Percentiles rank a stretch among this genome's conserved stretches.
Conservation (phyloP, 805 yeast species). For the Jamesozyma hellenica region DNA sequence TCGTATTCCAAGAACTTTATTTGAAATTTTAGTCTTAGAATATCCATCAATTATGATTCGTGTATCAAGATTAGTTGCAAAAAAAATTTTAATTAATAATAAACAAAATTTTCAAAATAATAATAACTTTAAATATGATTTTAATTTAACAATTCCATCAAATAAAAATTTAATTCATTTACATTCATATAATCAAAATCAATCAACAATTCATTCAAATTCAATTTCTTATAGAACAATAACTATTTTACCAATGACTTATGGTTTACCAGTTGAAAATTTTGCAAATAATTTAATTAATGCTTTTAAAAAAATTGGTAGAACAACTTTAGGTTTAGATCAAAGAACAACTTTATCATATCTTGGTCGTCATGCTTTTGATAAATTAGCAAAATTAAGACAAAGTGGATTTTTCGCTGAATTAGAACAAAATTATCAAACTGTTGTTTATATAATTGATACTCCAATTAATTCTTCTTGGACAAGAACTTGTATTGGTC, state of each 20-base stretch:
- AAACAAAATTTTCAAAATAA: conserved; percentile 6
- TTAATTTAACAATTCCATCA: conserved; percentile 27
- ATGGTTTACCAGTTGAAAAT: conserved; percentile 76
- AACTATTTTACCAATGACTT: conserved; percentile 68
- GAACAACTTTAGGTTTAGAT: conserved; percentile 67
- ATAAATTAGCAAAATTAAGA: conserved; percentile 72
- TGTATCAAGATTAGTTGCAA: conserved; percentile 79
- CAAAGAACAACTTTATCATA: conserved; percentile 72
- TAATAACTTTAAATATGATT: conserved; percentile 20
- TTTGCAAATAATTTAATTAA: conserved; percentile 65
- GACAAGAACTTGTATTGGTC: conserved; percentile 87
- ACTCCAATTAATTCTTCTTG: conserved; percentile 73
- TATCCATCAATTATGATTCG: conserved; percentile 87
- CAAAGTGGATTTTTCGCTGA: conserved; percentile 85
- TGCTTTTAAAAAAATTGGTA: conserved; percentile 65
- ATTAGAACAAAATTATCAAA: conserved; percentile 78
- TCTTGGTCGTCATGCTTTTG: conserved; percentile 88
- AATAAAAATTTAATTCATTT: conserved; percentile 7
- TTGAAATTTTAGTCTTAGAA: conserved; percentile 72
- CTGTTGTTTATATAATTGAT: conserved; percentile 85
- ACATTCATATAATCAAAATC: conserved; percentile 7
- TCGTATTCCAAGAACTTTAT: conserved; percentile 79
- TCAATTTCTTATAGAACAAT: conserved; percentile 55
- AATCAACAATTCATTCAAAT: conserved; percentile 8
- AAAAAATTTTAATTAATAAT: conserved; percentile 29